Evolutionary conservation across 805 yeast species (phyloP).

Genomic region (Nakazawaea ishiwadae): DNA sequence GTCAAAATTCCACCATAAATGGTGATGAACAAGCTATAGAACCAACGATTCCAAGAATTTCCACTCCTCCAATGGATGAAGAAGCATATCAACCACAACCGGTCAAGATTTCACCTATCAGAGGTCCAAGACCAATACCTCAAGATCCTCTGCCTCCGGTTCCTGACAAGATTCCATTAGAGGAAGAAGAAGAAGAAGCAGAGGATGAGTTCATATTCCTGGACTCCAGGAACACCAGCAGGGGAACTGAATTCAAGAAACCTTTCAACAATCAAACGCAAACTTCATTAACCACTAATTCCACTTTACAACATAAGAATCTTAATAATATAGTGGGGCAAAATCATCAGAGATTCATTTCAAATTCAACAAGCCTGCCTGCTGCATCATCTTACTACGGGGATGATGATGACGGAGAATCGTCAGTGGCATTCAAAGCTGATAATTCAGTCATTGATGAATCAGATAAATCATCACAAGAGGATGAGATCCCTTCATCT

Average conservation of each 20-base stretch:
- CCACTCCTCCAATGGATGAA: constrained; percentile 10
- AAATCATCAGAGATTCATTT: constrained; percentile 4
- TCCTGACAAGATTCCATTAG: neutral
- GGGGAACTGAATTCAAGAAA: neutral
- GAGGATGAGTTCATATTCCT: constrained; percentile 5
- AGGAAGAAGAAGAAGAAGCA: neutral
- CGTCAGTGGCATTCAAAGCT: neutral
- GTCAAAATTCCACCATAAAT: too few relatives aligned
- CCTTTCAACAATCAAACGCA: constrained; percentile 1
- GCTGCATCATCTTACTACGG: constrained; percentile 8
- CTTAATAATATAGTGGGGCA: neutral
- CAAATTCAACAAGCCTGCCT: constrained; percentile 1
- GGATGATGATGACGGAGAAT: neutral
- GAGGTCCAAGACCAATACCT: constrained; percentile 12
- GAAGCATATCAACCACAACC: constrained; percentile 4
- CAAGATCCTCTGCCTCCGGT: neutral
- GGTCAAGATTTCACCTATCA: neutral
- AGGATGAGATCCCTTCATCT: constrained; percentile 10
- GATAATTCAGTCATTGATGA: constrained; percentile 6
- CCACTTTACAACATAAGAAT: constrained; percentile 4
- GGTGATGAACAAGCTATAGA: neutral
- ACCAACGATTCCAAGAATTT: constrained; percentile 12
- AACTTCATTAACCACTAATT: constrained; percentile 2
- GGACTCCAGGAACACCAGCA: neutral
- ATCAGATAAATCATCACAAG: constrained; percentile 6